These are phyloP conservation scores for Perilla frutescens DNA, from an alignment of 257 asterid species.

Conservation along the genomic window DNA sequence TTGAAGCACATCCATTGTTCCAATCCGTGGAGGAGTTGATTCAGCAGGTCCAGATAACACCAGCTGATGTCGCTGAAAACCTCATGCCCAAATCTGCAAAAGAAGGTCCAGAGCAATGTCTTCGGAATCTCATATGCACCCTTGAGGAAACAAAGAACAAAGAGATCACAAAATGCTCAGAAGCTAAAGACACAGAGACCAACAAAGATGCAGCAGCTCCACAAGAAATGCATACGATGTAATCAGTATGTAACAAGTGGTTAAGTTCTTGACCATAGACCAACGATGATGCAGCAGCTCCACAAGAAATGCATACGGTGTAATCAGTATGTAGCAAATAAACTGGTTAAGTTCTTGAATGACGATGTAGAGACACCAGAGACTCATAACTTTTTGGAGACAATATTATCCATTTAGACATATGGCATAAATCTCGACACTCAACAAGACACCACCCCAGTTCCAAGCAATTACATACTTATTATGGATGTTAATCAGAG, in stretches of 20 bases:
- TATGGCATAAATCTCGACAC: background rate
- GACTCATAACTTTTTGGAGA: background rate
- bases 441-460: background rate
- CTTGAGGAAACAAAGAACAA: constrained; percentile 34
- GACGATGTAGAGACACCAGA: background rate
- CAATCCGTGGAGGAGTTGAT: constrained; percentile 38
- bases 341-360: background rate
- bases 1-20: constrained; percentile 40
- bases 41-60: constrained; percentile 41
- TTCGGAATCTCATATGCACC: constrained; percentile 36
- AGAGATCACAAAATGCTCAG: background rate
- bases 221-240: constrained; percentile 8
- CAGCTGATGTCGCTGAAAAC: constrained; percentile 48
- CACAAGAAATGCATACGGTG: constrained; percentile 8
- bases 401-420: background rate
- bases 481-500: constrained; percentile 7
- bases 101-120: constrained; percentile 38
- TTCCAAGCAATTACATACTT: background rate
- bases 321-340: background rate
- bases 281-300: background rate
- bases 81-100: constrained; percentile 48
- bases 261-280: constrained; percentile 7
- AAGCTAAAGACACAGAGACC: constrained; percentile 20
- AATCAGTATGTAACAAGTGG: background rate
- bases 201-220: background rate